Evolutionary conservation across 2,329 filamentous ascomycete species (phyloP), one percentile per base, ranked within the genome.

Genomic region (Fusarium sp.): DNA sequence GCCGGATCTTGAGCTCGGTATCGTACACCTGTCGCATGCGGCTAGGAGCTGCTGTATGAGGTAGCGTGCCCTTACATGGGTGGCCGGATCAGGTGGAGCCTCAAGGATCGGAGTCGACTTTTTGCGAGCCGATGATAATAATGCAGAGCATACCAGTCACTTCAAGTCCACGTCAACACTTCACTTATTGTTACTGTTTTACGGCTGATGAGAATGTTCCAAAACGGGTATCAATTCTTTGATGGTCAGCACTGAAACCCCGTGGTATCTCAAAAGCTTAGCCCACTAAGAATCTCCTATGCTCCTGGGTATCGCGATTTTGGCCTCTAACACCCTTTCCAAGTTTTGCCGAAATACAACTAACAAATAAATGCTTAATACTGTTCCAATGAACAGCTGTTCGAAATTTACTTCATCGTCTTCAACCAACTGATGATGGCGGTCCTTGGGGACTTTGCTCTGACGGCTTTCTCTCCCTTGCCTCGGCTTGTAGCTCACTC

Each of bases 401-500:
- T 43, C 15, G 30, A 12, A 16, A 47, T n/a, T 30, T 37, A 25
- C n/a, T 23, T 23, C 28, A 35, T 38, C 10, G 10, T 23, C 35
- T n/a, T 72, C 37, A 74, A 15, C 72, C 73, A 38, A 60, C 63
- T 18, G 76, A 76, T 33, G 76, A 76, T 9, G 68, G 72, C 16
- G 69, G 74, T 12, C 72, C 75, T 28, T 72, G 68, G 19, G 79
- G 78, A 44, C 76, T 78, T 30, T 75, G 73, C 16, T 79, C 78
- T 15, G 64, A 73, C 4, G 74, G 69, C 46, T 81, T 82, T 30
- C 82, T 83, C 59, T 85, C 83, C 56, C 85, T 84, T 6, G 86
- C 88, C 78, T 89, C 88, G 5, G 82, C 82, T 68, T 86, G 86
- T 40, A 89, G 79, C 78, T 89, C 87, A 75, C 84, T 88, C 46